phyloP scores from a whole-genome alignment of 1,284 basidiomycete genomes.

The Ganoderma boninense region DNA sequence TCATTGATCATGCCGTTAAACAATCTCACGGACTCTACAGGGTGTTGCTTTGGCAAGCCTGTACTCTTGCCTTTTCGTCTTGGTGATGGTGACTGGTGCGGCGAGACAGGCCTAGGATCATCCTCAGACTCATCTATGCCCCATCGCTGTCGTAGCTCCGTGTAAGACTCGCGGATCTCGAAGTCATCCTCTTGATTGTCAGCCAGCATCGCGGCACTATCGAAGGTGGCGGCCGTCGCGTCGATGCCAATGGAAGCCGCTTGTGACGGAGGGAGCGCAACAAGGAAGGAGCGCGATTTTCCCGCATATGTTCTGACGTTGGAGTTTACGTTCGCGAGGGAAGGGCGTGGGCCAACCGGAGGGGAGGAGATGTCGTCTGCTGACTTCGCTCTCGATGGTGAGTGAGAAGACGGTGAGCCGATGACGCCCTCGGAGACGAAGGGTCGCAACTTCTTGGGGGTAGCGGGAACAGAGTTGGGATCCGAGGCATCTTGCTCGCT shows the following conservation, averaged over 20 bases:
- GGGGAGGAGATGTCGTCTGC: conserved; percentile 35
- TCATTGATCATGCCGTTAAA: conserved; percentile 71
- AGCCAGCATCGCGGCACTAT: conserved; percentile 32
- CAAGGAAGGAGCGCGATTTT: conserved; percentile 77
- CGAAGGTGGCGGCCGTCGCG: conserved; percentile 32
- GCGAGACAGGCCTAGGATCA: conserved; percentile 55
- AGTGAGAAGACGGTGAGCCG: conserved; percentile 28
- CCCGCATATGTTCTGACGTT: conserved; percentile 75
- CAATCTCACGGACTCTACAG: conserved; percentile 38
- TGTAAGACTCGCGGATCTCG: conserved; percentile 71
- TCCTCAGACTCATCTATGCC: conserved; percentile 80
- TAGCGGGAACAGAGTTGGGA: conserved; percentile 46
- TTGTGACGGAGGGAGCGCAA: conserved; percentile 55
- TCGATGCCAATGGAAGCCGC: conserved; percentile 35
- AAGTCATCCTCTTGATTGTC: conserved; percentile 58
- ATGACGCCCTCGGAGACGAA: conserved; percentile 34
- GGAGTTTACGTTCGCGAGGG: conserved; percentile 31
- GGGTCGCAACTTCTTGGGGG: conserved; percentile 37
- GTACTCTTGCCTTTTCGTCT: conserved; percentile 45
- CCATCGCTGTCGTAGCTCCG: conserved; percentile 72
- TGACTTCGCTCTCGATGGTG: conserved; percentile 32
- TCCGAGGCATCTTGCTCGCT: conserved; percentile 27
- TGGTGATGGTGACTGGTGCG: conserved; percentile 40
- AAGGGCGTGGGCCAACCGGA: conserved; percentile 28
- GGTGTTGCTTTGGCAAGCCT: conserved; percentile 31